Conservation (phyloP, 345 rosid genomes). For the Clausena lansium region DNA sequence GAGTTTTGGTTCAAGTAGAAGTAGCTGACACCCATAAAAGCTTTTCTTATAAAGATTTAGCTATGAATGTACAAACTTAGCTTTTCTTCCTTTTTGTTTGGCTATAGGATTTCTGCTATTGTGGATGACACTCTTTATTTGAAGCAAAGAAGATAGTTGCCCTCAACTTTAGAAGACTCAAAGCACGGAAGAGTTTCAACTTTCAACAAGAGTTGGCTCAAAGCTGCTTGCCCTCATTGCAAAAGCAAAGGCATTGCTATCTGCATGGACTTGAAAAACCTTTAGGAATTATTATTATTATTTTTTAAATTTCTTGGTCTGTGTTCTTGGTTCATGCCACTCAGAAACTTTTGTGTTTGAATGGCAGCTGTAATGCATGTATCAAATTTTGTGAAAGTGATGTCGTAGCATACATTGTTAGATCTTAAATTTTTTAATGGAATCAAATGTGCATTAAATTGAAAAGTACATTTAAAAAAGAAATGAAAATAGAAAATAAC, state of each 20-base stretch:
- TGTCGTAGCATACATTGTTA: not conserved
- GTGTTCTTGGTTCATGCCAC: not conserved
- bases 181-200: not conserved
- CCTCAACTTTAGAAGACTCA: not conserved
- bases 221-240: not conserved
- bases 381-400: not conserved
- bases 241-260: not conserved
- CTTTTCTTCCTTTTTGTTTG: not conserved
- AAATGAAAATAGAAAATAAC: too few relatives aligned
- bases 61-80: not conserved
- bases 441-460: too few relatives aligned
- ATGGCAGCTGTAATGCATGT: not conserved
- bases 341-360: not conserved
- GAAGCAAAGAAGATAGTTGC: conserved; percentile 9
- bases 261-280: not conserved
- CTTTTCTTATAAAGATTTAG: not conserved
- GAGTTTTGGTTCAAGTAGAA: too few relatives aligned
- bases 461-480: too few relatives aligned
- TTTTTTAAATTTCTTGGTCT: not conserved
- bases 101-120: conserved; percentile 25
- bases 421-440: too few relatives aligned
- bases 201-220: not conserved
- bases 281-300: not conserved
- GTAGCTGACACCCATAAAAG: not conserved
- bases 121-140: conserved; percentile 23